Conservation (phyloP, 495 filamentous ascomycete genomes). For the Trichodelitschia bisporula region DNA sequence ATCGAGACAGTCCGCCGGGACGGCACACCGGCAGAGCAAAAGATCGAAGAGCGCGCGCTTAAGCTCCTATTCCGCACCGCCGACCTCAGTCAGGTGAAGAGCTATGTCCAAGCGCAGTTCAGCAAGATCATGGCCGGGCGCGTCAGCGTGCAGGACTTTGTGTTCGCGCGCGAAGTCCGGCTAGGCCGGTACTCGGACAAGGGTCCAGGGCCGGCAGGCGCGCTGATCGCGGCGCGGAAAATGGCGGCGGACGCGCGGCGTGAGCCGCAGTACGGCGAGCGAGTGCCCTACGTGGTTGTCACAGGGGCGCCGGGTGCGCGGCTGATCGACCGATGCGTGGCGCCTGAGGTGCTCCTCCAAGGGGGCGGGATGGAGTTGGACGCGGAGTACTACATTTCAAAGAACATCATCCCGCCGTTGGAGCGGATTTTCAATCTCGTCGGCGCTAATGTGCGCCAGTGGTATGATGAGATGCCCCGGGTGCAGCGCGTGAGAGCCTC, state of each 20-base stretch:
- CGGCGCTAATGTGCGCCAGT: constrained; percentile 69
- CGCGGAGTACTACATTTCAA: constrained; percentile 86
- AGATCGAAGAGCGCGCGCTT: constrained; percentile 87
- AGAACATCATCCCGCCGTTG: constrained; percentile 84
- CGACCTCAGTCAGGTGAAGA: constrained; percentile 75
- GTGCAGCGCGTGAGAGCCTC: constrained; percentile 37
- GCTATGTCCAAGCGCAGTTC: constrained; percentile 78
- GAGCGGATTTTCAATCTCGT: constrained; percentile 95
- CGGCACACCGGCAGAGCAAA: constrained; percentile 86
- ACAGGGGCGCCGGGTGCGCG: constrained; percentile 67
- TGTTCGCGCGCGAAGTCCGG: constrained; percentile 77
- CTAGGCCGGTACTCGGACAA: constrained; percentile 73
- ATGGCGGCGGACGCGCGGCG: constrained; percentile 68
- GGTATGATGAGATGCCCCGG: constrained; percentile 96
- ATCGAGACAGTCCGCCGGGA: constrained; percentile 93
- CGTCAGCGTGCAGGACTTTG: constrained; percentile 86
- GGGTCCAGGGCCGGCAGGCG: constrained; percentile 60
- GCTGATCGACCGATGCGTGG: constrained; percentile 72
- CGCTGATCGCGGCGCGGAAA: constrained; percentile 55
- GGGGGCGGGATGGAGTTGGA: constrained; percentile 66
- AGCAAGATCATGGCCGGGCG: constrained; percentile 74
- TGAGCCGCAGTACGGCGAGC: constrained; percentile 88
- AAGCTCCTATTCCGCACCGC: constrained; percentile 72
- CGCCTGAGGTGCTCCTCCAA: constrained; percentile 58
- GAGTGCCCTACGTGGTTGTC: constrained; percentile 82